These are phyloP conservation scores for Colletotrichum viniferum DNA, from an alignment of 2,329 filamentous ascomycete genomes.

Conservation along the genomic window DNA sequence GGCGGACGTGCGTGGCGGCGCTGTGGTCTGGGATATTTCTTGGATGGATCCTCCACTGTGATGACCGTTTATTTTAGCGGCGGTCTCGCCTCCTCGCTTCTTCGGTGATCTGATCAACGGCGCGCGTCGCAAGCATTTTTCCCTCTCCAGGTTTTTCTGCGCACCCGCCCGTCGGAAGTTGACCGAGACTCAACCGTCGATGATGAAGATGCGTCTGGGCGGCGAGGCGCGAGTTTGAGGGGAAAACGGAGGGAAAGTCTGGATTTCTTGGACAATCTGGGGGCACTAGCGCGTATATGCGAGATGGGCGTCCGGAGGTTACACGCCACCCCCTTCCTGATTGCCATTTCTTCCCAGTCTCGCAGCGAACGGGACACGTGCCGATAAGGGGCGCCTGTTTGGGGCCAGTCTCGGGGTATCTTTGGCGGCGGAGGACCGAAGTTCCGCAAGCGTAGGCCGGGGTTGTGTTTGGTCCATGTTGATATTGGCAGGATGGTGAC, in stretches of 20 bases:
- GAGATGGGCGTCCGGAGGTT: constrained; percentile 15
- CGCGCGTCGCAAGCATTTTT: neutral
- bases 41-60: neutral
- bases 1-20: neutral
- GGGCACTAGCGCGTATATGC: constrained; percentile 11
- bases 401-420: neutral
- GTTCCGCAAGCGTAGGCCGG: neutral
- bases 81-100: neutral
- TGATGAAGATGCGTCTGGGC: neutral
- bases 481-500: too few relatives aligned
- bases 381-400: neutral
- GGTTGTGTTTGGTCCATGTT: neutral
- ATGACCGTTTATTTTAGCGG: neutral
- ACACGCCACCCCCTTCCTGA: neutral
- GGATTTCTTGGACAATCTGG: constrained; percentile 4
- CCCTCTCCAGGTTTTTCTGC: neutral
- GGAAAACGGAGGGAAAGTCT: neutral
- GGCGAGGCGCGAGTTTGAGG: neutral
- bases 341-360: neutral
- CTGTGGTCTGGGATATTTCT: neutral
- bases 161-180: neutral
- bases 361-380: neutral
- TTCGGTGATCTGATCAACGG: neutral
- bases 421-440: neutral
- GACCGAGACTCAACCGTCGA: neutral